Evolutionary conservation across 192 early-diverging fungal species (phyloP).

Genomic region (Kappamyces sp.): DNA sequence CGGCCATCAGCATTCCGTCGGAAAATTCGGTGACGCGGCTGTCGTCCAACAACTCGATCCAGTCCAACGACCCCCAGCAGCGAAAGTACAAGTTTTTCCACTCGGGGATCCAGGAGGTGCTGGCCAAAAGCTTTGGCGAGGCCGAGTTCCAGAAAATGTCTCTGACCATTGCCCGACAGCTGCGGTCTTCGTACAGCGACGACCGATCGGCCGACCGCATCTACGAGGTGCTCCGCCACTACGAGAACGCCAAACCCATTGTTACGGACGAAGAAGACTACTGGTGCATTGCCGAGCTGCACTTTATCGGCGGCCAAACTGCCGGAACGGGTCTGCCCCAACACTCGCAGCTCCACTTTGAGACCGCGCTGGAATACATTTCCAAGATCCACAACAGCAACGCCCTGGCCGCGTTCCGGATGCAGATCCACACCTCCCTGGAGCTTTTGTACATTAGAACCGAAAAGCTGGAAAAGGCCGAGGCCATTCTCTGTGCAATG

Average conservation of each 20-base stretch:
- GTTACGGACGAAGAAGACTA: conserved; percentile 4
- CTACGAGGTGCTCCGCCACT: background rate
- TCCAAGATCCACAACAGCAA: background rate
- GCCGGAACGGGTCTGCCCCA: background rate
- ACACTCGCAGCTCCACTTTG: background rate
- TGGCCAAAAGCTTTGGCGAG: background rate
- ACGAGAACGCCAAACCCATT: background rate
- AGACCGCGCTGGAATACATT: background rate
- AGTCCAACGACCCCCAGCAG: no score
- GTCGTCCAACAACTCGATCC: no score
- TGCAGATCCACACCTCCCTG: conserved; percentile 3
- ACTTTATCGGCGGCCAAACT: background rate
- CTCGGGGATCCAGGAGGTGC: background rate
- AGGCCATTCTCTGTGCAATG: background rate
- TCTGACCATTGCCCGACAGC: background rate
- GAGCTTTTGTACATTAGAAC: background rate
- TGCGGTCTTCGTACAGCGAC: background rate
- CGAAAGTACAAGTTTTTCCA: conserved; percentile 15
- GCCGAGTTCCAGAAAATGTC: background rate
- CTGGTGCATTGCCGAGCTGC: background rate
- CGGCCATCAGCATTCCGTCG: no score
- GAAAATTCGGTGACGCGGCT: no score
- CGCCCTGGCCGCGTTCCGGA: conserved; percentile 1
- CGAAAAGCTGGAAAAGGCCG: background rate
- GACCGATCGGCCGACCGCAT: background rate